A percentile compares a stretch with the other conserved stretches of the same genome.
These are phyloP conservation scores for Diplodia mutila DNA, from an alignment of 2,329 filamentous ascomycete species.

Conservation along the genomic window DNA sequence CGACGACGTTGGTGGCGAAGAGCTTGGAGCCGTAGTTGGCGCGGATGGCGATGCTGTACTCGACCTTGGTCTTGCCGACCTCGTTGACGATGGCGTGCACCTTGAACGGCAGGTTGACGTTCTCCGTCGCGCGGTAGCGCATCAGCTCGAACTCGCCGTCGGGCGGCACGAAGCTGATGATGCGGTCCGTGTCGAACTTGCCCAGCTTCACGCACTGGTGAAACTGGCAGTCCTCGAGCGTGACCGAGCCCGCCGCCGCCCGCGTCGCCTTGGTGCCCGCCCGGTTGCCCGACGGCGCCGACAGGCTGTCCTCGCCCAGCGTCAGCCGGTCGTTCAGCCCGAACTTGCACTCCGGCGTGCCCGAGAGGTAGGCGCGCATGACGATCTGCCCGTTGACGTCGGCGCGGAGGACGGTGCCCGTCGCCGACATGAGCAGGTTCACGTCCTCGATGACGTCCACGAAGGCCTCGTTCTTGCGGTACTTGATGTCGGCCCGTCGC, in stretches of 20 bases:
- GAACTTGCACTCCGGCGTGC: constrained; percentile 98
- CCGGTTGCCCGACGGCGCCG: constrained; percentile 71
- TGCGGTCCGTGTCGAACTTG: constrained; percentile 94
- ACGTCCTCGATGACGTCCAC: constrained; percentile 99
- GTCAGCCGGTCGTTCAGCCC: constrained; percentile 94
- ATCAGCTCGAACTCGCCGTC: constrained; percentile 99
- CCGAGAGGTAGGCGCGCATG: constrained; percentile 96
- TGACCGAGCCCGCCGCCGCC: constrained; percentile 92
- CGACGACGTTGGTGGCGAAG: constrained; percentile 93
- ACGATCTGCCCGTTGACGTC: constrained; percentile 97
- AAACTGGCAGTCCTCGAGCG: constrained; percentile 96
- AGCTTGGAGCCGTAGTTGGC: constrained; percentile 96
- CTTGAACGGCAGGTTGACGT: constrained; percentile 98
- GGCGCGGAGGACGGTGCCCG: constrained; percentile 88
- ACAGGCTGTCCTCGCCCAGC: constrained; percentile 69
- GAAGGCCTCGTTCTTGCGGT: constrained; percentile 99
- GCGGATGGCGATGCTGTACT: constrained; percentile 97
- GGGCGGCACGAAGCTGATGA: constrained; percentile 94
- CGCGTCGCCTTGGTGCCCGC: constrained; percentile 88
- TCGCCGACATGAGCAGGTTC: constrained; percentile 98
- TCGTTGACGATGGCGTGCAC: constrained; percentile 99
- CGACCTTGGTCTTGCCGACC: constrained; percentile 93
- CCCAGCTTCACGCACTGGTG: constrained; percentile 98
- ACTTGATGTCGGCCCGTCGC: constrained; percentile 96
- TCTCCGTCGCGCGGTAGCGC: constrained; percentile 97